Evolutionary conservation across 1,284 basidiomycete genomes (phyloP), one percentile per base, ranked within the genome.

Genomic region (Pseudozyma tsukubaensis): DNA sequence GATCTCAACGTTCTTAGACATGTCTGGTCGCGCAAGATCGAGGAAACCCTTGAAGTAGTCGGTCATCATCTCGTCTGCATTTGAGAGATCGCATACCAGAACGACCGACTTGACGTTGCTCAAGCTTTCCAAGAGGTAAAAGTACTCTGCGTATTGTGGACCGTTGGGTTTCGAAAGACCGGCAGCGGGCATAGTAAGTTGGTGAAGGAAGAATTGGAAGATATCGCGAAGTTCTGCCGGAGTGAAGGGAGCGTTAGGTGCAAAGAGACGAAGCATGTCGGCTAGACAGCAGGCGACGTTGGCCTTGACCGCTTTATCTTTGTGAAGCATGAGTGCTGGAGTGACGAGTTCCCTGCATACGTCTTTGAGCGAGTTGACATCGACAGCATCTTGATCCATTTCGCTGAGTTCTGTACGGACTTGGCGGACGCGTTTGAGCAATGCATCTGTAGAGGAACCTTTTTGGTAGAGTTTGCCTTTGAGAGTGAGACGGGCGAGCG

Each of bases 171-270:
- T 72, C n/a, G 68, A 55, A 19, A 83, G 58, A 32, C 76, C 79
- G 16, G 53, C 65, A 34, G 53, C 68, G 4, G 74, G 57, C 54
- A 61, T 60, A 39, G 81, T 82, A 53, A 84, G 76, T 53, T 78
- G 73, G 24, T 70, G 60, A 4, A 84, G 65, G 50, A 96, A 86
- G 95, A 98, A 86, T 24, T 79, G 66, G 61, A 83, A 81, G 47
- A 82, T 75, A 45, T 77, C 70, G 72, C 80, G 63, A 42, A 98
- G 89, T 84, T 98, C 93, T 50, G 88, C 86, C 51, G 91, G 90
- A 4, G 91, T 95, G 84, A 96, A 99, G 11, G 97, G 97, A 34
- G 97, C 96, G 83, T 98, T 94, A 1, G 97, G 97, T 0, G 97
- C 97, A 85, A 94, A 97, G 49, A 99, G 88, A 39, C 94, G 87